Evolutionary conservation across 2,329 filamentous ascomycete genomes (phyloP), one percentile per base, ranked within the genome.

Genomic region (Talaromyces sp.): DNA sequence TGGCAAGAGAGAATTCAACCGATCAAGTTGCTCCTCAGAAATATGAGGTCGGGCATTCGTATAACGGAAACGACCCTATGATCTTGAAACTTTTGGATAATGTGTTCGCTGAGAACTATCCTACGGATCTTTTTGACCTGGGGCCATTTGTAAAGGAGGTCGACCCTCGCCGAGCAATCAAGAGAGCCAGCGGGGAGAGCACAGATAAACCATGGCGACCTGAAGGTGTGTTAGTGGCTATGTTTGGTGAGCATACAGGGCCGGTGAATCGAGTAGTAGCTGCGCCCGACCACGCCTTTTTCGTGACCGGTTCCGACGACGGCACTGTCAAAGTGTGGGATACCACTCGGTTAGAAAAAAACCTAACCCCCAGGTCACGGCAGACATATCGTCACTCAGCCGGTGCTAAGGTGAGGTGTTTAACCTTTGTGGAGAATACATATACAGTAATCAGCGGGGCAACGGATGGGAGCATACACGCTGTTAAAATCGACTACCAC

Each of bases 241-340:
- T 91, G 0, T 92, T 98, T 70, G 87, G 90, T 1, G 95, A 99
- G 72, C 95, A 99, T 71, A 87, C 83, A 30, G 91, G 87, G 0
- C 85, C 91, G 8, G 86, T 98, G 65, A 96, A 90, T 70, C 86
- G 93, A 10, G 85, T 98, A 11, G 81, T 90, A 2, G 85, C 92
- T 8, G 88, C 95, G 1, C 92, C 93, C 0, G 95, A 99, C 71
- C 93, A 99, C 72, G 80, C 88, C 4, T 99, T 99, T 77, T 99
- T 99, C 75, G 84, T 97, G 61, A 98, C 95, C 0, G 93, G 88
- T 7, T 93, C 93, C 10, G 91, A 96, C 69, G 95, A 99, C 74
- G 91, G 95, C 2, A 87, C 85, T 7, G 91, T 97, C 61, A 96
- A 91, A 71, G 84, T 99, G 5, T 99, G 95, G 95, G 95, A 99